Evolutionary conservation across 768 basidiomycete species (phyloP), one percentile per base, ranked within the genome.

Genomic region (Psilocybe cubensis): DNA sequence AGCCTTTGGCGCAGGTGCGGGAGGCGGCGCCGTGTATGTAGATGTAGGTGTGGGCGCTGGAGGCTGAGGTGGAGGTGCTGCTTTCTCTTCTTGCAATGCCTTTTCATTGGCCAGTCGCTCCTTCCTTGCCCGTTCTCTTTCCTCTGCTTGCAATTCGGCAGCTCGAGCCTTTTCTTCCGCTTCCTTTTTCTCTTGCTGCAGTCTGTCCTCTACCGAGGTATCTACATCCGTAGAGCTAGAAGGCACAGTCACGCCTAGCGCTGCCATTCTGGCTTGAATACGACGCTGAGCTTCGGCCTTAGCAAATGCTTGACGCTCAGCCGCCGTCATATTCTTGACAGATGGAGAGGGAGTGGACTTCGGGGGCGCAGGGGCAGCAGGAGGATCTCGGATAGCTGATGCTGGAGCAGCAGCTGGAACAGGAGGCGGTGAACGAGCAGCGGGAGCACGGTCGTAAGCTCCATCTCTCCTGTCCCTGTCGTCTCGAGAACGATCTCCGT

Each of bases 141-240:
- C 91, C 62, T 89, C 89, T 2, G 90, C 89, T 63, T 91, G 87
- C 60, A 81, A 81, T 70, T 97, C 95, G 0, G 94, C 95, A 46
- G 80, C 75, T 54, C 79, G 82, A 0, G 83, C 84, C 70, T 91
- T 93, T 69, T 93, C 91, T 61, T 94, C 95, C 0, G 96, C 96
- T 68, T 97, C 96, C 68, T 83, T 87, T 78, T 89, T 91, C 67
- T 98, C 96, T 63, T 86, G 80, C 33, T 84, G 87, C 4, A 98
- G 80, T 9, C 96, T 78, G 62, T 95, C 91, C 68, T 94, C 91
- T 2, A 97, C 93, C 51, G 79, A 83, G 6, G 83, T 87, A 70
- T 97, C 96, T 9, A 95, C 77, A 11, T 79, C 72, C 1, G 67
- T 62, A 6, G 84, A 70, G 25, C 82, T 72, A 12, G 81, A 63